Conservation (phyloP, 495 filamentous ascomycete genomes). For the Aspergillus nidulans region DNA sequence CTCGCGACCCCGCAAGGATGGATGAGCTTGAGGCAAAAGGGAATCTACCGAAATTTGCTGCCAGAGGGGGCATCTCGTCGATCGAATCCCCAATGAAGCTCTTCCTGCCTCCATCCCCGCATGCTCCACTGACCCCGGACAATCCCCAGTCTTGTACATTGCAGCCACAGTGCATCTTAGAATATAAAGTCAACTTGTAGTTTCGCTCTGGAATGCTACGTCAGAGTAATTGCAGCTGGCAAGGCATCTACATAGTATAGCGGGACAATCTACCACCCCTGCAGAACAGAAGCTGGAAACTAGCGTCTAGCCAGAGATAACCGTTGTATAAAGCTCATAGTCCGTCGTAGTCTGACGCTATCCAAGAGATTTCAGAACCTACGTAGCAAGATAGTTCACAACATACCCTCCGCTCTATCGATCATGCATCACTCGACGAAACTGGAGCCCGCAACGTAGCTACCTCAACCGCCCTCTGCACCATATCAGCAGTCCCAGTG, state of each 20-base stretch:
- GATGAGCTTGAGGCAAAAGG: background rate
- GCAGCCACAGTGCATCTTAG: too few relatives aligned
- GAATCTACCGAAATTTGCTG: background rate
- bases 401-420: background rate
- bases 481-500: constrained; percentile 15
- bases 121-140: background rate
- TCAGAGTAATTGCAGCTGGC: background rate
- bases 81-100: too few relatives aligned
- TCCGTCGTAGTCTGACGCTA: background rate
- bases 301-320: background rate
- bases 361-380: background rate
- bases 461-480: background rate
- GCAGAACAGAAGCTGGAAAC: too few relatives aligned
- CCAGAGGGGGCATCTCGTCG: too few relatives aligned
- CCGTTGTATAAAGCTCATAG: background rate
- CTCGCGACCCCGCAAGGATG: background rate
- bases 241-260: too few relatives aligned
- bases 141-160: too few relatives aligned
- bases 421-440: background rate
- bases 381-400: too few relatives aligned
- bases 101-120: background rate
- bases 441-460: background rate
- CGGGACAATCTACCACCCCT: too few relatives aligned
- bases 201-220: too few relatives aligned
- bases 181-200: too few relatives aligned